Evolutionary conservation across 2,329 filamentous ascomycete species (phyloP), one percentile per base, ranked within the genome.

Genomic region (Ophiostoma ulmi): DNA sequence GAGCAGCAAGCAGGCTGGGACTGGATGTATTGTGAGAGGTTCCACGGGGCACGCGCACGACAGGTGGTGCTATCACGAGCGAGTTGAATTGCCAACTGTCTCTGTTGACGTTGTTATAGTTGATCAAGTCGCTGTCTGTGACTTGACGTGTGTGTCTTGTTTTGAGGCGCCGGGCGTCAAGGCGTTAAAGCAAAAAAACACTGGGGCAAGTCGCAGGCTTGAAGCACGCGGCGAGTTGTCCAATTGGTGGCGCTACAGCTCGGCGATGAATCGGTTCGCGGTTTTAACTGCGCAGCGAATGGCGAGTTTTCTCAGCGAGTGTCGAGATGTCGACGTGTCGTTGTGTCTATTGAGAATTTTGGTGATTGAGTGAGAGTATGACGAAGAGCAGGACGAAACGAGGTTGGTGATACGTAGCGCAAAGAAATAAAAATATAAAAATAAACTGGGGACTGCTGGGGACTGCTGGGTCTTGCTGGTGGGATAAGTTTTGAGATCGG

Each of bases 401-500:
- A 44, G 36, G 55, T 39, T 63, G 48, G 22, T 36, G 52, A 58
- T 67, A 38, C 64, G 66, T 68, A 36, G 66, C 67, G 67, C 67
- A 41, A 61, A 58, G 35, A n/a, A 58, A 70, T 55, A 36, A 69
- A 69, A 69, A 65, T 38, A 64, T 38, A 64, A 65, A 65, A 65
- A 65, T 65, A 65, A 65, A 65, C 17, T 65, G 63, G 63, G 10
- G 63, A 65, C 63, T 39, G 44, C 17, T 65, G 63, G 63, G 10
- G 63, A 65, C 63, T 39, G 44, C 44, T 48, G 44, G 44, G 44
- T 11, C 44, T 48, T 20, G 61, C 31, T 38, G 61, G 61, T 64
- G 61, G 61, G 61, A 36, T 64, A 39, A 35, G 61, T 36, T 10
- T 14, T 1, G 35, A 38, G 63, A 65, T 65, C 66, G 41, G 66